Percentiles rank a stretch among this genome's conserved stretches.
Evolutionary conservation across 495 filamentous ascomycete genomes (phyloP).

Genomic region (Talaromyces thailandensis): DNA sequence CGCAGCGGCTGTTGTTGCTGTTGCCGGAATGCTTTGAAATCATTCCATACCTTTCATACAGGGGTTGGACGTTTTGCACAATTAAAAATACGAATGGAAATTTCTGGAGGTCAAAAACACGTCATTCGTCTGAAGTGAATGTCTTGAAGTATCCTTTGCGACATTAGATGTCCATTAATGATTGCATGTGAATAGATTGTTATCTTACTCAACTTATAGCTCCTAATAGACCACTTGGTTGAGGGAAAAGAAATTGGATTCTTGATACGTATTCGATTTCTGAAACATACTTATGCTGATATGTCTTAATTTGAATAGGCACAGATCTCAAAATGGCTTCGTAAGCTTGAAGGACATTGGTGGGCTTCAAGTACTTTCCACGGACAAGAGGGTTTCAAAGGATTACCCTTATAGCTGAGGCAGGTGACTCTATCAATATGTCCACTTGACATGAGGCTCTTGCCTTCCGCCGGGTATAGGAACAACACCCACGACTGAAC

Average conservation of each 20-base stretch:
- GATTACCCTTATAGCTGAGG: slow-evolving; percentile 30
- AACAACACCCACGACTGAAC: slow-evolving; percentile 37
- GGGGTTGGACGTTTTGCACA: neutral
- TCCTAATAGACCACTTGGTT: neutral
- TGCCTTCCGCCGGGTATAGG: slow-evolving; percentile 32
- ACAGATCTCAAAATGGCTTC: neutral
- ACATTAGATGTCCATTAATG: neutral
- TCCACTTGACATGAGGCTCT: slow-evolving; percentile 41
- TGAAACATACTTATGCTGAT: neutral
- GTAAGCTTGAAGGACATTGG: neutral
- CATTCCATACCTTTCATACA: neutral
- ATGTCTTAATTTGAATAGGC: neutral
- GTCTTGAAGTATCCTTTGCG: neutral
- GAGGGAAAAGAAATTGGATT: neutral
- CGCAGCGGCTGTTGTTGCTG: slow-evolving; percentile 8
- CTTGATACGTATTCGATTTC: neutral
- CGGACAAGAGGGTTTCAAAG: slow-evolving; percentile 20
- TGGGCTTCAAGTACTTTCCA: neutral
- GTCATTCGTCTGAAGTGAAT: neutral
- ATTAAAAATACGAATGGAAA: neutral
- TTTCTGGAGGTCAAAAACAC: neutral
- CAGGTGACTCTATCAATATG: slow-evolving; percentile 40
- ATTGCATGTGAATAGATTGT: neutral
- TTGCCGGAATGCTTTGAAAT: neutral
- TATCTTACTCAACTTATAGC: neutral